A percentile compares a stretch with the other conserved stretches of the same genome.
Conservation (phyloP, 192 early-diverging fungal species). For the Podila verticillata region DNA sequence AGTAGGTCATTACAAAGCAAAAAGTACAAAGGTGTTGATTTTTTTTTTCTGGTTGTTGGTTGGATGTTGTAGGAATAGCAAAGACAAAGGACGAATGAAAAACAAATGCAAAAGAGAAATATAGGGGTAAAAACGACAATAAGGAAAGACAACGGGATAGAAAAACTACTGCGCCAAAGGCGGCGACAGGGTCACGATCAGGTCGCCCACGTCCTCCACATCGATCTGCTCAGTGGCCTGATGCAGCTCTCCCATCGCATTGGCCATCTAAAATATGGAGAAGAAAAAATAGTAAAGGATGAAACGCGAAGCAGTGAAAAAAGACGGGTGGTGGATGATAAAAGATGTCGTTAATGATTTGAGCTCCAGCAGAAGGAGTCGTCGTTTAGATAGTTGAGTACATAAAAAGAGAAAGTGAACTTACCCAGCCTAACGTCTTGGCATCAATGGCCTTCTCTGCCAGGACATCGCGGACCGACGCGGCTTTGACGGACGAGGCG, state of each 20-base stretch:
- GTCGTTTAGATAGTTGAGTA: neutral
- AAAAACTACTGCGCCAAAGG: slow-evolving; percentile 5
- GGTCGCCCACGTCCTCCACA: slow-evolving; percentile 49
- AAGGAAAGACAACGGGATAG: neutral
- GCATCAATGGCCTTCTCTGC: slow-evolving; percentile 45
- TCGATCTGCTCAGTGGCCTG: slow-evolving; percentile 49
- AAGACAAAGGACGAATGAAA: slow-evolving; percentile 6
- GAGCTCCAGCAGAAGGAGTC: neutral
- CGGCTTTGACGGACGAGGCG: slow-evolving; percentile 36
- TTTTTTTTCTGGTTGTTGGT: too few relatives aligned
- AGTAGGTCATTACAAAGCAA: too few relatives aligned
- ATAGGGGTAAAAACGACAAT: neutral
- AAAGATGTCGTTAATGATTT: neutral
- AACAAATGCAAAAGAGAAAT: neutral
- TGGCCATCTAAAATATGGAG: slow-evolving; percentile 32
- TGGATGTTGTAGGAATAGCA: neutral
- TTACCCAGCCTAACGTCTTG: slow-evolving; percentile 49
- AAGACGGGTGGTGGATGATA: neutral
- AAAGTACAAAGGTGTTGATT: too few relatives aligned
- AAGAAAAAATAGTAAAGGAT: neutral
- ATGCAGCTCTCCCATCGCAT: slow-evolving; percentile 46
- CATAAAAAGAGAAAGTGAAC: neutral
- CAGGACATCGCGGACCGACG: slow-evolving; percentile 42
- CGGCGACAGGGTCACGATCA: slow-evolving; percentile 46
- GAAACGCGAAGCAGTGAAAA: neutral